Percentiles rank a stretch among this genome's conserved stretches.
These are phyloP conservation scores for Symbiodinium natans DNA, from an alignment of 73 alveolate genomes.

Conservation along the genomic window DNA sequence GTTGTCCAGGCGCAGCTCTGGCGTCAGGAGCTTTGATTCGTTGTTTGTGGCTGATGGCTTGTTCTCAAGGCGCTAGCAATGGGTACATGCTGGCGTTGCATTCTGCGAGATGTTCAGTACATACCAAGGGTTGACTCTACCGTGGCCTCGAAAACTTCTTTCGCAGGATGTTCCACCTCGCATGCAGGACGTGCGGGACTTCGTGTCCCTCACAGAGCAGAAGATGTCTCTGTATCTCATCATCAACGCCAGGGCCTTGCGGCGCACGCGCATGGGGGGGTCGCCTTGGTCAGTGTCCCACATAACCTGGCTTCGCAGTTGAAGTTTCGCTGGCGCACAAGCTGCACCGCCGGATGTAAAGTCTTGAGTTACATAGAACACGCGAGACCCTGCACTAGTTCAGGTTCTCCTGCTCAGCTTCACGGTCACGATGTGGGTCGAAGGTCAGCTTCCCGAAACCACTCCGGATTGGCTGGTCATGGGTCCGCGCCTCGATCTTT, in stretches of 20 bases:
- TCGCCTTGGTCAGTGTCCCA: too few relatives aligned
- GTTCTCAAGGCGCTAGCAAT: too few relatives aligned
- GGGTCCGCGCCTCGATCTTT: neutral
- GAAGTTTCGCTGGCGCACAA: too few relatives aligned
- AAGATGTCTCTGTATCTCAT: slow-evolving; percentile 88
- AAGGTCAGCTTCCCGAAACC: slow-evolving; percentile 92
- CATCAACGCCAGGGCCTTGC: slow-evolving; percentile 29
- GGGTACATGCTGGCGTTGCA: too few relatives aligned
- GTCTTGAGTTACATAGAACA: too few relatives aligned
- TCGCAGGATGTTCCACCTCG: too few relatives aligned
- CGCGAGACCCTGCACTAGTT: too few relatives aligned
- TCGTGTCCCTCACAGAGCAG: slow-evolving; percentile 83
- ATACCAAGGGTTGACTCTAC: too few relatives aligned
- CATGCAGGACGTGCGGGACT: slow-evolving; percentile 82
- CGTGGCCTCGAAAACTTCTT: too few relatives aligned
- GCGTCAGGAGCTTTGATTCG: slow-evolving; percentile 39
- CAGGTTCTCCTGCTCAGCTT: slow-evolving; percentile 85
- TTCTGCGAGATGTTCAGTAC: too few relatives aligned
- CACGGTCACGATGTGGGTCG: slow-evolving; percentile 87
- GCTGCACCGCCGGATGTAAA: too few relatives aligned
- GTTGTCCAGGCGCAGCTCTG: slow-evolving; percentile 86
- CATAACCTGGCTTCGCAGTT: neutral
- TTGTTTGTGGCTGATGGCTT: neutral
- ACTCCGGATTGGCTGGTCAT: slow-evolving; percentile 92
- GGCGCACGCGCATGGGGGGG: neutral